Conservation (phyloP, 768 basidiomycete species). For the Boletus sp. region DNA sequence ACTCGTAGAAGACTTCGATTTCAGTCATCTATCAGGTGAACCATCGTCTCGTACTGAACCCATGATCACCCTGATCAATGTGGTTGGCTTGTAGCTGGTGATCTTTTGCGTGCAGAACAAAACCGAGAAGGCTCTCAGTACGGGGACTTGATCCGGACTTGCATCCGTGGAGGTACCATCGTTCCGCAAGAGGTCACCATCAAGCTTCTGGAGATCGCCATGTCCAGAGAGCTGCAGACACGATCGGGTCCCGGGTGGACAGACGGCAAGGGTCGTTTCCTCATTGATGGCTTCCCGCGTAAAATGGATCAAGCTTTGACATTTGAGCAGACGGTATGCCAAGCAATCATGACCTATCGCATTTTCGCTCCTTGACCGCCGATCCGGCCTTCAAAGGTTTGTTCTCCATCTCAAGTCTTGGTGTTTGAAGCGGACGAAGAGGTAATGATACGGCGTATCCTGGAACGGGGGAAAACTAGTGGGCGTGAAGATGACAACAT, state of each 20-base stretch:
- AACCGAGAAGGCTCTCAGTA: slow-evolving; percentile 78
- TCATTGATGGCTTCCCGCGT: slow-evolving; percentile 96
- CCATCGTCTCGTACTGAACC: slow-evolving; percentile 3
- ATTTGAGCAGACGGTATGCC: slow-evolving; percentile 80
- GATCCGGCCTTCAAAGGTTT: slow-evolving; percentile 53
- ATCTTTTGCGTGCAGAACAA: slow-evolving; percentile 94
- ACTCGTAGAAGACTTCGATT: slow-evolving; percentile 82
- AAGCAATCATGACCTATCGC: not conserved
- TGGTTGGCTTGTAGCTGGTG: slow-evolving; percentile 66
- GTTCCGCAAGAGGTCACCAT: slow-evolving; percentile 98
- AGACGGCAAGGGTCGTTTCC: slow-evolving; percentile 76
- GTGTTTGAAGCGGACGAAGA: slow-evolving; percentile 88
- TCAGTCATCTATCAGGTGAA: slow-evolving; percentile 91
- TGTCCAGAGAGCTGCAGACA: slow-evolving; percentile 58
- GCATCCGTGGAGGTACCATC: slow-evolving; percentile 89
- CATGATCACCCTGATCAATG: slow-evolving; percentile 9
- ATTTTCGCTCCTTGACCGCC: not conserved
- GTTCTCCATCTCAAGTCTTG: slow-evolving; percentile 73
- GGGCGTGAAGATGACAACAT: slow-evolving; percentile 94
- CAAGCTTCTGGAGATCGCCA: slow-evolving; percentile 92
- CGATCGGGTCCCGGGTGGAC: slow-evolving; percentile 57
- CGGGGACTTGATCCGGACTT: slow-evolving; percentile 80
- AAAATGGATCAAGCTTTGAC: slow-evolving; percentile 97
- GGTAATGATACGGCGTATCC: slow-evolving; percentile 80
- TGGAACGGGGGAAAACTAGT: slow-evolving; percentile 90